Base-by-base conservation (phyloP, 192 early-diverging fungal species). In the Coemansia asiatica region DNA sequence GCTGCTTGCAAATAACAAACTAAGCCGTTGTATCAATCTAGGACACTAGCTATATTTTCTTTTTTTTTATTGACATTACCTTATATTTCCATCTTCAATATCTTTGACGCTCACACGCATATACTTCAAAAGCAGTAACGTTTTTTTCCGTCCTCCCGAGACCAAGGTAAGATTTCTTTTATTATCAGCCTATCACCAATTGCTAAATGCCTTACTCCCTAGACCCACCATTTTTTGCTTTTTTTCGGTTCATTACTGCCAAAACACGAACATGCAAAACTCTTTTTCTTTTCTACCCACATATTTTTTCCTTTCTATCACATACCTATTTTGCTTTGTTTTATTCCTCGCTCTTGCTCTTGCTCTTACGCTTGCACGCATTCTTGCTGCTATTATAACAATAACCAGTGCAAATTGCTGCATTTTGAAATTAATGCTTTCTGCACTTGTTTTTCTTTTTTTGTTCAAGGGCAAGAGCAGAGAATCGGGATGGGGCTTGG, bases 81-180 rank as follows among this genome's bases (percentile, higher is more conserved):
- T 23, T n/a, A 53, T 53, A 26, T 53, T 27, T 27, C 22, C 22
- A 22, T 22, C 50, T 16, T 26, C 50, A 53, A 53, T 13, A 53
- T 53, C 50, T 26, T 53, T 53, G 40, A 44, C 40, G 40, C 40
- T 15, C 40, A 6, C 25, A 53, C 25, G 21, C 25, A 26, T 53
- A 53, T 16, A 6, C 50, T 53, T 26, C 50, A 53, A 53, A n/a
- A 13, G 50, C 50, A 53, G 50, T 53, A 44, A 44, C 50, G 50
- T 53, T 53, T 53, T 26, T 53, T 22, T 53, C 25, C 23, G 50
- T 53, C 50, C 8, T 22, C 50, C 50, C 50, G 13, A 6, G 16
- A 13, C 40, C 40, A 44, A 44, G 40, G 40, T 44, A 44, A 44
- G 40, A 15, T 15, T 13, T 15, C 13, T 15, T 44, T 44, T 44